Evolutionary conservation across 148 eudicot species (phyloP).

Genomic region (Chenopodium suecicum): DNA sequence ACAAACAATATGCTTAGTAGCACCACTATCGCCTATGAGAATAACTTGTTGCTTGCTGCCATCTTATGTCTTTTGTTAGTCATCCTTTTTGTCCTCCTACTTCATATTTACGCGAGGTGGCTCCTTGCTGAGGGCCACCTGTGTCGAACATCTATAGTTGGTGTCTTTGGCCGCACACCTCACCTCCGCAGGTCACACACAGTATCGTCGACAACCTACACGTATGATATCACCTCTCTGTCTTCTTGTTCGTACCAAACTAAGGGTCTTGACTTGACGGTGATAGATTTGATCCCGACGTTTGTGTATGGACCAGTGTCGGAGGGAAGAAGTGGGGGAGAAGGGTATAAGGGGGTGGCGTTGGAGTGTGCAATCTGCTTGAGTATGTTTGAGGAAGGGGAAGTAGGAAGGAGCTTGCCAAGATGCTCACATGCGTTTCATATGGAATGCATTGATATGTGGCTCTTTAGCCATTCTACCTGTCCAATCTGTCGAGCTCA

Average conservation of each 20-base stretch:
- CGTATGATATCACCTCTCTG: slow-evolving; percentile 10
- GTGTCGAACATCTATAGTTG: slow-evolving; percentile 11
- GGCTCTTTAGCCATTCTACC: slow-evolving; percentile 55
- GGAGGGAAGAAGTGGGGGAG: not conserved
- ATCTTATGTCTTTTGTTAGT: slow-evolving; percentile 55
- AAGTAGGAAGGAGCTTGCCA: slow-evolving; percentile 45
- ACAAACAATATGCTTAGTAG: slow-evolving; percentile 16
- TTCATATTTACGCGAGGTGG: slow-evolving; percentile 62
- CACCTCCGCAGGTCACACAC: slow-evolving; percentile 24
- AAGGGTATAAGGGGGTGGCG: slow-evolving; percentile 2
- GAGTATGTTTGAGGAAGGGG: slow-evolving; percentile 45
- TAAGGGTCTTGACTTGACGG: slow-evolving; percentile 45
- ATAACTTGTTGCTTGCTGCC: slow-evolving; percentile 56
- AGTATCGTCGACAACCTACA: slow-evolving; percentile 13
- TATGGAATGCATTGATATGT: slow-evolving; percentile 71
- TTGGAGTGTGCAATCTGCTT: slow-evolving; percentile 61
- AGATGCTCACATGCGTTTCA: slow-evolving; percentile 60
- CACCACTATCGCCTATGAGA: slow-evolving; percentile 39
- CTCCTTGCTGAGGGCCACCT: slow-evolving; percentile 44
- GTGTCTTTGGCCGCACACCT: slow-evolving; percentile 12
- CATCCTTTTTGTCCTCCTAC: slow-evolving; percentile 54
- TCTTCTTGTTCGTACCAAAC: slow-evolving; percentile 12
- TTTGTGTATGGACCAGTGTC: slow-evolving; percentile 27
- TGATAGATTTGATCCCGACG: slow-evolving; percentile 43
- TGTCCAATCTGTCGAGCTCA: slow-evolving; percentile 63